Base-by-base conservation (phyloP, 2,329 filamentous ascomycete species). In the Falciphora oryzae region DNA sequence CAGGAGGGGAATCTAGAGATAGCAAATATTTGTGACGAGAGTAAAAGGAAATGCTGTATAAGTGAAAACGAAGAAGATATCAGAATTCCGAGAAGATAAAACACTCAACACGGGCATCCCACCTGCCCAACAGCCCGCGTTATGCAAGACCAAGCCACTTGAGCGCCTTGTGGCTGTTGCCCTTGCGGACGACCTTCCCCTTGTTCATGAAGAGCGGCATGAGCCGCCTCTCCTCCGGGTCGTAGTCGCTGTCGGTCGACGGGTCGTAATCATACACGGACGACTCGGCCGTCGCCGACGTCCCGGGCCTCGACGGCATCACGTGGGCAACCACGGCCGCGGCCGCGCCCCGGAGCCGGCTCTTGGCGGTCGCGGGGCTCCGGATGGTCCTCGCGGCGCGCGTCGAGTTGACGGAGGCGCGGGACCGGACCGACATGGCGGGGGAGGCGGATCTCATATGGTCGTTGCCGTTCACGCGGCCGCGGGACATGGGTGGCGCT, bases 121-220 rank as follows among this genome's bases (percentile, higher is more conserved):
- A n/a, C 4, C 44, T n/a, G 6, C 44, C 44, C 44, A 11, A 22
- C 38, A 31, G 29, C 6, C 27, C 25, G n/a, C 13, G 18, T 50
- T 25, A 62, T 31, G 78, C 77, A 59, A 84, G 71, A 0, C 82
- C 82, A 1, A 85, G 74, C 70, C 83, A 84, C 71, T 82, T 84
- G 63, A 84, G 76, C 8, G 83, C 83, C 71, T 85, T 85, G 10
- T 78, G 76, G 62, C 76, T 82, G 65, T 78, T 80, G 31, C 2
- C 63, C 62, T 64, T 73, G 73, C 28, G 66, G 59, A 65, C 59
- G 1, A 63, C 64, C n/a, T 63, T 38, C 38, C 65, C 61, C 32
- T 62, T 0, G 18, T 66, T 66, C 70, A 79, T 70, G 53, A 79
- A 80, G 29, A 83, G 75, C 4, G 83, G 83, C 80, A 85, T 83